A percentile compares a stretch with the other conserved stretches of the same genome.
phyloP scores from a whole-genome alignment of 169 alveolate species.

The Cytauxzoon felis region DNA sequence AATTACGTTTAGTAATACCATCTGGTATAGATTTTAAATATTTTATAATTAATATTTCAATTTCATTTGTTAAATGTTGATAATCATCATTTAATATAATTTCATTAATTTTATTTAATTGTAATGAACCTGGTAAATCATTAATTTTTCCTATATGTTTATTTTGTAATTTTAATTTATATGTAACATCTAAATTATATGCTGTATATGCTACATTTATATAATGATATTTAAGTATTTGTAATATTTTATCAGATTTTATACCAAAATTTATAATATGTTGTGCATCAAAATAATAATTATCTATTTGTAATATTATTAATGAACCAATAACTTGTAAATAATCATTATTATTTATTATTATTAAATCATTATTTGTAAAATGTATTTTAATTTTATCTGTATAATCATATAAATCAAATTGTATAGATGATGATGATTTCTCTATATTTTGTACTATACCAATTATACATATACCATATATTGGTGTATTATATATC shows the following conservation, averaged over 20 bases:
- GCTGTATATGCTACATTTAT: slow-evolving; percentile 59
- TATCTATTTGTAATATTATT: slow-evolving; percentile 40
- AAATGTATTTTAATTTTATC: slow-evolving; percentile 38
- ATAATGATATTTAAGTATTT: slow-evolving; percentile 37
- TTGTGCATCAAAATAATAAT: slow-evolving; percentile 58
- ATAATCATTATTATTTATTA: slow-evolving; percentile 21
- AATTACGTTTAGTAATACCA: slow-evolving; percentile 23
- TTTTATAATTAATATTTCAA: slow-evolving; percentile 37
- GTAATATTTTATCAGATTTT: slow-evolving; percentile 9
- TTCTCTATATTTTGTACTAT: slow-evolving; percentile 15
- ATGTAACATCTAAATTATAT: slow-evolving; percentile 28
- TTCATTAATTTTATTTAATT: slow-evolving; percentile 7
- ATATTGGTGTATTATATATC: slow-evolving; percentile 37
- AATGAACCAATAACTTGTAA: slow-evolving; percentile 60
- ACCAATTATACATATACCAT: slow-evolving; percentile 54
- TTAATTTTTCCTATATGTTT: slow-evolving; percentile 43
- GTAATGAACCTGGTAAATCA: slow-evolving; percentile 52
- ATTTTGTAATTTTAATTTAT: slow-evolving; percentile 33
- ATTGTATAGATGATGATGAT: slow-evolving; percentile 32
- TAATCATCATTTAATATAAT: slow-evolving; percentile 24
- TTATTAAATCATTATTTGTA: slow-evolving; percentile 9
- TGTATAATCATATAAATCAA: slow-evolving; percentile 43
- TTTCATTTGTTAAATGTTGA: slow-evolving; percentile 44
- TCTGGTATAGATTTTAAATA: slow-evolving; percentile 48
- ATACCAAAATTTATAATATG: slow-evolving; percentile 27